Conservation (phyloP, 352 stramenopile species). For the Pilasporangium apinafurcum region DNA sequence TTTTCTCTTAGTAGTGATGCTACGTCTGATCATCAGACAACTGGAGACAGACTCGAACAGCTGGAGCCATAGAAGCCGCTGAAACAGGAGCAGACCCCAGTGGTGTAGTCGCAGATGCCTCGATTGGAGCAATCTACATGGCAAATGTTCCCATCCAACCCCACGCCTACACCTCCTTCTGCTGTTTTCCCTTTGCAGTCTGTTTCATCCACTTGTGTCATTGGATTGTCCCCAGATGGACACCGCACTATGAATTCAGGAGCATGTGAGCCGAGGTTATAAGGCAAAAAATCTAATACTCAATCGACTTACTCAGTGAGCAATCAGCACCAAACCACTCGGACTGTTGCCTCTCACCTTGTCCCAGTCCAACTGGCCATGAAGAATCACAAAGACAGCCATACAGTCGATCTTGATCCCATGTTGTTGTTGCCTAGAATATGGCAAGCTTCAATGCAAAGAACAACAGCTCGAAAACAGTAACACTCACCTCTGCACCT, state of each 20-base stretch:
- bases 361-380: conserved; percentile 63
- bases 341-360: conserved; percentile 67
- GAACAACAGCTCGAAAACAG: background rate
- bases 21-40: conserved; percentile 18
- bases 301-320: conserved; percentile 61
- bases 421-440: conserved; percentile 39
- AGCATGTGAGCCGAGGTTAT: background rate
- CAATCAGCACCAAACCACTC: conserved; percentile 89
- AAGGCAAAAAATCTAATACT: background rate
- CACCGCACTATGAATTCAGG: conserved; percentile 47
- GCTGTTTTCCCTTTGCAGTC: conserved; percentile 62
- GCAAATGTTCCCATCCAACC: conserved; percentile 44
- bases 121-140: conserved; percentile 78
- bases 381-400: conserved; percentile 79
- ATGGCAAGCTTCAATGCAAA: background rate
- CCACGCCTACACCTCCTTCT: conserved; percentile 24
- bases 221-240: conserved; percentile 83
- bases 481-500: conserved; percentile 23
- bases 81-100: conserved; percentile 63
- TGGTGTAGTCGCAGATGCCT: conserved; percentile 66
- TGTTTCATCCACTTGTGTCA: conserved; percentile 78
- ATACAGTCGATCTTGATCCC: conserved; percentile 71
- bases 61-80: conserved; percentile 74
- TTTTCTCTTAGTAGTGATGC: too few species aligned
- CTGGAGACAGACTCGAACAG: conserved; percentile 57